Conservation (phyloP, 768 basidiomycete species). For the Dioszegia hungarica region DNA sequence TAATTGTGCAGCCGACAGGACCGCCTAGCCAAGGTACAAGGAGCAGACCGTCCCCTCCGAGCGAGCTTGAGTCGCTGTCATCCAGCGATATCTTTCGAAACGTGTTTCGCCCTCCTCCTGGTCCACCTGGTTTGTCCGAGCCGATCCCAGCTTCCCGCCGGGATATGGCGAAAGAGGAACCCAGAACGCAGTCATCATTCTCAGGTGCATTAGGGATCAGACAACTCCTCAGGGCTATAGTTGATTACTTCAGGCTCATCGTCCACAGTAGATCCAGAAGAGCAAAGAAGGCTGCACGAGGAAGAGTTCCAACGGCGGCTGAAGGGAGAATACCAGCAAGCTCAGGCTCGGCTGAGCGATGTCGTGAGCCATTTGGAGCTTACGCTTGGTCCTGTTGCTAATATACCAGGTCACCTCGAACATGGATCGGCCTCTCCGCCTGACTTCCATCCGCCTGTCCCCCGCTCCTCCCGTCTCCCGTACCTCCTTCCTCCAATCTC, state of each 20-base stretch:
- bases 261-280: constrained; percentile 46
- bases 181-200: neutral
- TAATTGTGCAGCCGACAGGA: too few species aligned
- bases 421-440: constrained; percentile 60
- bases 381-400: neutral
- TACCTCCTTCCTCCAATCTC: constrained; percentile 69
- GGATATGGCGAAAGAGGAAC: neutral
- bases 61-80: constrained; percentile 4
- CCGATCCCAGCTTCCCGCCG: too few species aligned
- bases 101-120: constrained; percentile 11
- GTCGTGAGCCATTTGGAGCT: constrained; percentile 51
- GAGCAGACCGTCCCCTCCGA: neutral
- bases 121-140: too few species aligned
- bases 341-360: constrained; percentile 60
- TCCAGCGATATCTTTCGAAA: constrained; percentile 32
- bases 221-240: too few species aligned
- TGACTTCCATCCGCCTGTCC: constrained; percentile 74
- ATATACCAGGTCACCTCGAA: constrained; percentile 61
- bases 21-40: too few species aligned
- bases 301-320: constrained; percentile 66
- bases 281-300: constrained; percentile 66
- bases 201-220: neutral
- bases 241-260: too few species aligned
- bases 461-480: constrained; percentile 67
- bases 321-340: constrained; percentile 71